phyloP scores from a whole-genome alignment of 1,284 basidiomycete species.

The Heterobasidion occidentale region DNA sequence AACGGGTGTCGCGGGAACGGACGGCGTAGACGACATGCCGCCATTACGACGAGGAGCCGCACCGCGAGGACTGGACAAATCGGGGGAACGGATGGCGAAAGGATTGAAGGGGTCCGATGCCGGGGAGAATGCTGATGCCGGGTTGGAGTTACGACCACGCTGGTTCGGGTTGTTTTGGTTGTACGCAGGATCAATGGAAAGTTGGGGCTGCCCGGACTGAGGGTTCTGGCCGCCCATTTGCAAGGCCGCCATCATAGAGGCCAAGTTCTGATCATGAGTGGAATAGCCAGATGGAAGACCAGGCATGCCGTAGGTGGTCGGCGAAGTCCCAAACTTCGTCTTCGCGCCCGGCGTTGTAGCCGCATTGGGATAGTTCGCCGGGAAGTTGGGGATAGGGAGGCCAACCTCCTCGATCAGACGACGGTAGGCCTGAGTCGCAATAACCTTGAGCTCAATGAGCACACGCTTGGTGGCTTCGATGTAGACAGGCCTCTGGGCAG shows the following conservation, averaged over 20 bases:
- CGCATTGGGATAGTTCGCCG: conserved; percentile 65
- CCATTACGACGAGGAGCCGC: conserved; percentile 44
- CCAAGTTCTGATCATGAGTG: conserved; percentile 71
- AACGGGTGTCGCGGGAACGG: conserved; percentile 14
- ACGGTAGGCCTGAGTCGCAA: conserved; percentile 88
- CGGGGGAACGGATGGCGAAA: conserved; percentile 58
- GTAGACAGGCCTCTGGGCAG: conserved; percentile 58
- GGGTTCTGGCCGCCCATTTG: conserved; percentile 82
- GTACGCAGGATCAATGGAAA: conserved; percentile 63
- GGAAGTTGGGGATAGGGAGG: conserved; percentile 79
- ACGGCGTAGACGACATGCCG: conserved; percentile 27
- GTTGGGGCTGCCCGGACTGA: conserved; percentile 64
- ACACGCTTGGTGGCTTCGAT: conserved; percentile 86
- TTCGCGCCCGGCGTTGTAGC: conserved; percentile 52
- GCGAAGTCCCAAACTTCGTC: conserved; percentile 45
- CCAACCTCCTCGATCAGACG: conserved; percentile 92
- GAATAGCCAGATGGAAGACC: conserved; percentile 73
- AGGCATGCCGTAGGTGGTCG: conserved; percentile 55
- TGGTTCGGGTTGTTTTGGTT: conserved; percentile 14
- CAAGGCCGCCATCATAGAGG: conserved; percentile 82
- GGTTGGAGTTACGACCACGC: conserved; percentile 38
- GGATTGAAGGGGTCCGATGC: conserved; percentile 69
- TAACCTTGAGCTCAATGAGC: conserved; percentile 81
- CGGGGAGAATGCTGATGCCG: conserved; percentile 51
- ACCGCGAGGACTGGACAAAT: conserved; percentile 36